Evolutionary conservation across 1,284 basidiomycete genomes (phyloP).

Genomic region (Cutaneotrichosporon arboriforme): DNA sequence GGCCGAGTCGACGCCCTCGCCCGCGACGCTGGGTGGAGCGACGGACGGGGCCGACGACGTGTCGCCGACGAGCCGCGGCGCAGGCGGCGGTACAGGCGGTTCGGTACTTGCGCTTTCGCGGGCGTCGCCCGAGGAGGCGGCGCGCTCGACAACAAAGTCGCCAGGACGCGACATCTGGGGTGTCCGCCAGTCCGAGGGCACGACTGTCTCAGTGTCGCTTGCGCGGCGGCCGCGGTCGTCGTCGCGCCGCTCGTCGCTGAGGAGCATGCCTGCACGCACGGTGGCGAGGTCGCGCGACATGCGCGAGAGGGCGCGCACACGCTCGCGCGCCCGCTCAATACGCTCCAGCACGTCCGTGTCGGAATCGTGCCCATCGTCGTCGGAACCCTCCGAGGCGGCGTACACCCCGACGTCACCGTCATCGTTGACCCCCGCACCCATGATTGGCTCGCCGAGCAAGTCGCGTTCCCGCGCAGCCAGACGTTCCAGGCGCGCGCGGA

Average conservation of each 20-base stretch:
- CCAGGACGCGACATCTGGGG: too few relatives aligned
- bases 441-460: slow-evolving; percentile 4
- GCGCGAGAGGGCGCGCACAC: slow-evolving; percentile 7
- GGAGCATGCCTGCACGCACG: slow-evolving; percentile 4
- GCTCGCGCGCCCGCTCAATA: slow-evolving; percentile 7
- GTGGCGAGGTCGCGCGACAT: slow-evolving; percentile 5
- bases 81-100: background rate
- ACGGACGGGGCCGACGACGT: background rate
- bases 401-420: background rate
- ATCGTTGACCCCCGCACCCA: too few relatives aligned
- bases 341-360: slow-evolving; percentile 11
- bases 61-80: background rate
- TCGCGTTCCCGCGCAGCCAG: slow-evolving; percentile 7
- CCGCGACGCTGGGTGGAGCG: background rate
- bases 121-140: background rate
- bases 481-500: slow-evolving; percentile 7
- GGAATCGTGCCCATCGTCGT: background rate
- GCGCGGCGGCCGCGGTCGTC: background rate
- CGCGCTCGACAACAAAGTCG: background rate
- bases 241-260: background rate
- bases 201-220: slow-evolving; percentile 11
- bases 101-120: background rate
- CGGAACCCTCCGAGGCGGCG: background rate
- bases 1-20: background rate
- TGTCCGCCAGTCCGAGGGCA: slow-evolving; percentile 3